Percentiles rank a stretch among this genome's conserved stretches.
These are phyloP conservation scores for Thyridium curvatum DNA, from an alignment of 2,329 filamentous ascomycete species.

Conservation along the genomic window DNA sequence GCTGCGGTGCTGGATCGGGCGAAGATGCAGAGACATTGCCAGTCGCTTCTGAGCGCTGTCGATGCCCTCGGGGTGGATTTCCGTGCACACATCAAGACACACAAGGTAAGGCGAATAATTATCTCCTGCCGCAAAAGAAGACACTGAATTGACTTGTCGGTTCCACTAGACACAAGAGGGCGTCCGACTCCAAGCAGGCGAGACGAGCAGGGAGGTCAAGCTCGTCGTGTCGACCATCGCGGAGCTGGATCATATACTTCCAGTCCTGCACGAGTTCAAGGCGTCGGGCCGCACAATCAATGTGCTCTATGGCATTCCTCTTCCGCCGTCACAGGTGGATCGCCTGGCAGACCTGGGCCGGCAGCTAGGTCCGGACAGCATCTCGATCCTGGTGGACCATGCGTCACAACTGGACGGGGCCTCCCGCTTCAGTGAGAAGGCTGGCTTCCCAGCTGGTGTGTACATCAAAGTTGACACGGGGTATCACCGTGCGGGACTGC, in stretches of 20 bases:
- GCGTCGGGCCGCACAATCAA: slow-evolving; percentile 11
- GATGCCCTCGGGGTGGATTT: slow-evolving; percentile 44
- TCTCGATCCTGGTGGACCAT: slow-evolving; percentile 54
- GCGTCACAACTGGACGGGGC: slow-evolving; percentile 33
- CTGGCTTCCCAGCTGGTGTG: slow-evolving; percentile 26
- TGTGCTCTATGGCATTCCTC: slow-evolving; percentile 56
- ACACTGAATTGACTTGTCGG: too few relatives aligned
- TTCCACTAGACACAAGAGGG: slow-evolving; percentile 14
- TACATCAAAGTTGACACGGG: slow-evolving; percentile 60
- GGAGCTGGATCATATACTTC: slow-evolving; percentile 28
- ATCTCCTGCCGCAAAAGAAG: too few relatives aligned
- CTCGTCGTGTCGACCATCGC: too few relatives aligned
- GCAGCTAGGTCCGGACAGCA: slow-evolving; percentile 34
- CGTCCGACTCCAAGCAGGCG: slow-evolving; percentile 19
- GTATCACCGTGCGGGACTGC: slow-evolving; percentile 55
- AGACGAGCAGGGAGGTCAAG: slow-evolving; percentile 17
- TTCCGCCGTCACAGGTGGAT: slow-evolving; percentile 44
- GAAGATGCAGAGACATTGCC: slow-evolving; percentile 47
- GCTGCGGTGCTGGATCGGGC: slow-evolving; percentile 49
- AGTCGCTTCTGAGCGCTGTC: slow-evolving; percentile 46
- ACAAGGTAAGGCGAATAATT: too few relatives aligned
- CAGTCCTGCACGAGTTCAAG: slow-evolving; percentile 36
- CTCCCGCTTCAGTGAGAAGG: slow-evolving; percentile 21
- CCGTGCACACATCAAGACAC: slow-evolving; percentile 59
- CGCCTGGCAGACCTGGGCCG: slow-evolving; percentile 40